A percentile compares a stretch with the other conserved stretches of the same genome.
phyloP scores from a whole-genome alignment of 352 stramenopile genomes.

The Globisporangium barbulae region DNA sequence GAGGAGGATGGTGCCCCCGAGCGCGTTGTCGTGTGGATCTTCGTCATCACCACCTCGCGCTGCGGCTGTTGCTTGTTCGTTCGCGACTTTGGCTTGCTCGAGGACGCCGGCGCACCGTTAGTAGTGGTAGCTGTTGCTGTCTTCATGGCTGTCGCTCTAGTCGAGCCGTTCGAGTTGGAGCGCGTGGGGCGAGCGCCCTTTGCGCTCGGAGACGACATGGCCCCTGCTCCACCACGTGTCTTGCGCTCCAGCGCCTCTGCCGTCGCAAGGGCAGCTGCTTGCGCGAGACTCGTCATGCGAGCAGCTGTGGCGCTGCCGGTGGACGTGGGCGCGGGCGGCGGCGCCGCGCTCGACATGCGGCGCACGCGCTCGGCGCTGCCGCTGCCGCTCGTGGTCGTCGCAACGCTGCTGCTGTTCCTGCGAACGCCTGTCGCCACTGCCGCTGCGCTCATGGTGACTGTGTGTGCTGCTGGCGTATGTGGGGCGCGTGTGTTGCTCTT shows the following conservation, averaged over 20 bases:
- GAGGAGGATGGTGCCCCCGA: slow-evolving; percentile 3
- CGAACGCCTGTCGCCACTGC: slow-evolving; percentile 11
- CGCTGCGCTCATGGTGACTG: slow-evolving; percentile 12
- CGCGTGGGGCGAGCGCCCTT: slow-evolving; percentile 9
- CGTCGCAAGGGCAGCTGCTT: slow-evolving; percentile 16
- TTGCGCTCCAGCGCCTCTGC: slow-evolving; percentile 11
- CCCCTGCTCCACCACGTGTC: background rate
- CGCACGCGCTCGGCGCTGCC: background rate
- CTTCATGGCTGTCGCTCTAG: background rate
- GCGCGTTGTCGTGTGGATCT: slow-evolving; percentile 26
- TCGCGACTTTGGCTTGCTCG: slow-evolving; percentile 9
- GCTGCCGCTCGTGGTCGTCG: slow-evolving; percentile 1
- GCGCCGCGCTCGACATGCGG: slow-evolving; percentile 8
- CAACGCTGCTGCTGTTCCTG: slow-evolving; percentile 13
- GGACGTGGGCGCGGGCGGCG: slow-evolving; percentile 10
- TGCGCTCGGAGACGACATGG: background rate
- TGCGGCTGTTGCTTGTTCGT: slow-evolving; percentile 8
- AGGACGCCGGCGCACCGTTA: background rate
- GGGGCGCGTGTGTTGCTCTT: background rate
- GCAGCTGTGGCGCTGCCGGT: slow-evolving; percentile 2
- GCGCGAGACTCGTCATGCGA: slow-evolving; percentile 16
- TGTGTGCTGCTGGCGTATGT: background rate
- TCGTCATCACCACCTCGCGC: slow-evolving; percentile 22
- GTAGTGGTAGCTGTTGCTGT: background rate
- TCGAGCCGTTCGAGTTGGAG: slow-evolving; percentile 12